These are phyloP conservation scores for Actinomucor elegans DNA, from an alignment of 371 early-diverging fungal genomes.

Conservation along the genomic window DNA sequence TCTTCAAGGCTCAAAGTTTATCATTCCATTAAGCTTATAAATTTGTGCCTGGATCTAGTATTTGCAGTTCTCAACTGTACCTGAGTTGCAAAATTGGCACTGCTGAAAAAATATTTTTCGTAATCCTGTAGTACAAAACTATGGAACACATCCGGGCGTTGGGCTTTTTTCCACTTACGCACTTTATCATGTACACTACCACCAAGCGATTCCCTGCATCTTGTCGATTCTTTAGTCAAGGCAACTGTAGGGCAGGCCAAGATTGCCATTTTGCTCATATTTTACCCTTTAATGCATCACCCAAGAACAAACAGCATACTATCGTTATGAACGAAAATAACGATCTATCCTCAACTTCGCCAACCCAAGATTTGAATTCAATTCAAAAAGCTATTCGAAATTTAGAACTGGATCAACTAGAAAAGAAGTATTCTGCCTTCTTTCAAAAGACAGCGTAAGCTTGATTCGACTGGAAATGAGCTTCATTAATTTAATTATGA, in stretches of 20 bases:
- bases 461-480: background rate
- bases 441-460: conserved; percentile 28
- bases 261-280: conserved; percentile 48
- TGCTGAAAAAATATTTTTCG: too few species aligned
- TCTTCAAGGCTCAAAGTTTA: too few species aligned
- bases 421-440: conserved; percentile 29
- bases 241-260: conserved; percentile 49
- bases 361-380: conserved; percentile 21
- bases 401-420: conserved; percentile 41
- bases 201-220: conserved; percentile 46
- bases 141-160: too few species aligned
- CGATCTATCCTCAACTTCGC: background rate
- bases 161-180: too few species aligned
- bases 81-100: too few species aligned
- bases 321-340: conserved; percentile 14
- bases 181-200: conserved; percentile 18
- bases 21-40: too few species aligned
- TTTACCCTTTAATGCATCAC: conserved; percentile 34
- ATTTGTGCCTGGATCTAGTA: too few species aligned
- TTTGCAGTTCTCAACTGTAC: too few species aligned
- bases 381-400: conserved; percentile 41
- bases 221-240: conserved; percentile 48
- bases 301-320: conserved; percentile 14
- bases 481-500: background rate
- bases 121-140: too few species aligned